Evolutionary conservation across 169 alveolate genomes (phyloP).

Genomic region (Cryptosporidium xiaoi): DNA sequence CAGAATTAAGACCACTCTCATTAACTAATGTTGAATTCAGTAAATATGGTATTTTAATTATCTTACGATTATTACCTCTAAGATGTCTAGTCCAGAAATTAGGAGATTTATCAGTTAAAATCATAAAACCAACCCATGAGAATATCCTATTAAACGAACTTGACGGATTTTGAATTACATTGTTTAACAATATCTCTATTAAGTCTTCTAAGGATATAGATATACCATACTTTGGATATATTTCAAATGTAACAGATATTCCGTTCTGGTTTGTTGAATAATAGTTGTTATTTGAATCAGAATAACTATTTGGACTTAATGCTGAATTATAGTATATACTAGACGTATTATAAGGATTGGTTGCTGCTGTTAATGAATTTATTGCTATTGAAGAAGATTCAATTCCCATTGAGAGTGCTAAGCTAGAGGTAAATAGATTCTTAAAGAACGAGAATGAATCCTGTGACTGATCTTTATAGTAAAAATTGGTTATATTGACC

Average conservation of each 20-base stretch:
- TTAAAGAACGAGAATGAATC: conserved; percentile 67
- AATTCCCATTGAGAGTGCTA: conserved; percentile 63
- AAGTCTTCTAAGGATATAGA: conserved; percentile 57
- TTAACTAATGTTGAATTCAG: background rate
- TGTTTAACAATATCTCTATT: conserved; percentile 35
- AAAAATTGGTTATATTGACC: conserved; percentile 64
- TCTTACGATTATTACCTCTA: conserved; percentile 57
- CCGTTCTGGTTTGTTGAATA: conserved; percentile 48
- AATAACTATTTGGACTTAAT: conserved; percentile 2
- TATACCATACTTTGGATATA: conserved; percentile 19
- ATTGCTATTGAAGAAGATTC: conserved; percentile 14
- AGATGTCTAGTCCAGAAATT: conserved; percentile 73
- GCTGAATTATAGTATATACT: background rate
- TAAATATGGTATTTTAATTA: conserved; percentile 46
- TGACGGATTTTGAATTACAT: conserved; percentile 65
- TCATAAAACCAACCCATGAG: conserved; percentile 75
- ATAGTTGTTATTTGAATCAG: background rate
- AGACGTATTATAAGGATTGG: conserved; percentile 46
- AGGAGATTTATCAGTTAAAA: conserved; percentile 65
- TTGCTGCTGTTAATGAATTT: conserved; percentile 52
- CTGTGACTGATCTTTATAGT: conserved; percentile 63
- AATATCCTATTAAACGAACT: conserved; percentile 66
- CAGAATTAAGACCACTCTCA: background rate
- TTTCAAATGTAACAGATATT: conserved; percentile 67
- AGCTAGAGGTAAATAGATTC: conserved; percentile 51